Base-by-base conservation (phyloP, 306 rosid genomes). In the Trifolium subterraneum region DNA sequence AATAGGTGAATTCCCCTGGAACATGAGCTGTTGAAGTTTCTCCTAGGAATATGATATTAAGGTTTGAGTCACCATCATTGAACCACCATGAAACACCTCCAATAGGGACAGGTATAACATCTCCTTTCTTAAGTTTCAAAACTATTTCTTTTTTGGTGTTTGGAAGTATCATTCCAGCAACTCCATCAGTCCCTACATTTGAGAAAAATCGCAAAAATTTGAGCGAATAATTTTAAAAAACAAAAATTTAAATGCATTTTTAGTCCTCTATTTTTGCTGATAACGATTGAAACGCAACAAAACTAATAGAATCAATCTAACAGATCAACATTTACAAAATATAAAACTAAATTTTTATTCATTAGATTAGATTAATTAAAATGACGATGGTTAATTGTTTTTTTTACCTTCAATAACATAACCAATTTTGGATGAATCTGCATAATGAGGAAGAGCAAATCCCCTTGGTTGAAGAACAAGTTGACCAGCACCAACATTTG, bases 31-130 rank as follows among this genome's bases (percentile, higher is more conserved):
- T 73, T 2, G 76, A 62, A 4, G 97, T 87, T 56, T 87, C 85
- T 0, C 92, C 97, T 20, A 91, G 62, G 71, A 87, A 83, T 2
- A 61, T 8, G 6, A 91, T 35, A 0, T 27, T 44, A 2, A 91
- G 80, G 19, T 84, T 80, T 0, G 88, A 78, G 25, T 82, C 88
- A 27, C 83, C 93, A 12, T 82, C 59, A 31, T 88, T 88, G 89
- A 76, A 88, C 97, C 97, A 91, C 97, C 97, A 91, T 15, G 97
- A 91, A 19, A 84, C 45, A 33, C 56, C 10, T 58, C 90, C 97
- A 15, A 58, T 14, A 2, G 90, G 87, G 0, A 85, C 77, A 1
- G 97, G 89, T 19, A 88, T 77, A 0, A 91, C 22, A 25, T 88
- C 92, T 50, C 92, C 97, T 23, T 85, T 36, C 71, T 73, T 81